Conservation (phyloP, 306 rosid species). For the Quercus engelmannii region DNA sequence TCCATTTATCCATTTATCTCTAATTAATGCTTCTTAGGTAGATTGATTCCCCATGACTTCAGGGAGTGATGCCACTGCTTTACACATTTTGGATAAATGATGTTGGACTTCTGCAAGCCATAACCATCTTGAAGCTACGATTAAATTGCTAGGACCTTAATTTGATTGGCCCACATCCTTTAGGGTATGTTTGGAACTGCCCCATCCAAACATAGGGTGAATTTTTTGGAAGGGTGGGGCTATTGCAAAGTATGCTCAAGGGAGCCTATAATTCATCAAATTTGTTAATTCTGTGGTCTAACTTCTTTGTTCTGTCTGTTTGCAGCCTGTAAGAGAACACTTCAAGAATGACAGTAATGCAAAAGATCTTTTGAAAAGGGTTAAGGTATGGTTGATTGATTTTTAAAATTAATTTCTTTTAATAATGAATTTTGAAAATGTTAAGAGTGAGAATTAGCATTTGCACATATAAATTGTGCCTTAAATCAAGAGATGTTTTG, state of each 20-base stretch:
- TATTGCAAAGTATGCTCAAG: background rate
- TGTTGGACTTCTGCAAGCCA: background rate
- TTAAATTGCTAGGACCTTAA: background rate
- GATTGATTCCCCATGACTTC: too few relatives aligned
- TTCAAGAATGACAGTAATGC: slow-evolving; percentile 67
- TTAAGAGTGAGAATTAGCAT: background rate
- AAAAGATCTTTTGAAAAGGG: slow-evolving; percentile 60
- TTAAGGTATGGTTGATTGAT: slow-evolving; percentile 49
- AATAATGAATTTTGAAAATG: background rate
- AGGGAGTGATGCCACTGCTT: background rate
- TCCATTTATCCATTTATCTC: slow-evolving; percentile 1
- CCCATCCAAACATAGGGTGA: background rate
- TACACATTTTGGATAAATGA: background rate
- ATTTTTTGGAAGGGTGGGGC: too few relatives aligned
- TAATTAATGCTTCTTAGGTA: background rate
- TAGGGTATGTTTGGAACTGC: background rate
- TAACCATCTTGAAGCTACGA: background rate
- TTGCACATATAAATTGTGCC: background rate
- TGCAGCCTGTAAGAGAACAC: slow-evolving; percentile 81
- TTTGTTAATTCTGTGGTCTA: background rate
- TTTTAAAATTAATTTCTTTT: background rate
- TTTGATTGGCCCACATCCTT: background rate
- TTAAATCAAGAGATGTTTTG: background rate
- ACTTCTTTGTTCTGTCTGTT: slow-evolving; percentile 12
- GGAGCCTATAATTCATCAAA: background rate